Evolutionary conservation across 352 stramenopile species (phyloP), one percentile per base, ranked within the genome.

Genomic region (Pythium diclinum): DNA sequence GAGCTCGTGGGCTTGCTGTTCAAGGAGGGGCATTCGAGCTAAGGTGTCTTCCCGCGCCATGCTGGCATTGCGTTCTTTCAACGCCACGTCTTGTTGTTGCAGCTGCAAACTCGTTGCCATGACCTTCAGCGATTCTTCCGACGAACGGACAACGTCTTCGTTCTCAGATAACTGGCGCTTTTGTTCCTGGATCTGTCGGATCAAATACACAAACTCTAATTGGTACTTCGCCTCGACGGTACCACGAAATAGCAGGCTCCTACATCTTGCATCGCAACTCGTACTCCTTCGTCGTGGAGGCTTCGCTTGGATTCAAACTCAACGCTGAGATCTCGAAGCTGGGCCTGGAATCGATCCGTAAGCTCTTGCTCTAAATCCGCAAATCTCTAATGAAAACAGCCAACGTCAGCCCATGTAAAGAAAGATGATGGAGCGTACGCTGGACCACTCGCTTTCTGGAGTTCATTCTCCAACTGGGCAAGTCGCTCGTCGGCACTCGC

Each of bases 401-500:
- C n/a, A n/a, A n/a, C n/a, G n/a, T n/a, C n/a, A n/a, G n/a, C n/a
- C n/a, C n/a, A n/a, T n/a, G n/a, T n/a, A n/a, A n/a, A n/a, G n/a
- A n/a, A n/a, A 17, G 14, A 46, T 53, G 46, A 11, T 6, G 30
- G 40, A 2, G 33, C 25, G 2, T n/a, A 28, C 40, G n/a, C 6
- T 21, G 10, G 10, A 46, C 21, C 21, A 62, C 32, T 54, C 42
- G 63, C 36, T 13, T 49, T 38, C 25, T 57, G 34, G n/a, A 65
- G 56, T 28, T 61, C 59, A 1, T 61, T 17, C 23, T 75, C 60
- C 30, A 62, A 36, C 42, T 63, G 42, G 34, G 32, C 40, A 14
- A 54, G 51, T 7, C 30, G 59, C 52, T 44, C 25, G 23, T 34
- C 21, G 23, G 21, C 33, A 13, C 21, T 28, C 21, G 17, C 28